A percentile compares a stretch with the other conserved stretches of the same genome.
Evolutionary conservation across 352 stramenopile genomes (phyloP).

Genomic region (Phytophthora chlamydospora): DNA sequence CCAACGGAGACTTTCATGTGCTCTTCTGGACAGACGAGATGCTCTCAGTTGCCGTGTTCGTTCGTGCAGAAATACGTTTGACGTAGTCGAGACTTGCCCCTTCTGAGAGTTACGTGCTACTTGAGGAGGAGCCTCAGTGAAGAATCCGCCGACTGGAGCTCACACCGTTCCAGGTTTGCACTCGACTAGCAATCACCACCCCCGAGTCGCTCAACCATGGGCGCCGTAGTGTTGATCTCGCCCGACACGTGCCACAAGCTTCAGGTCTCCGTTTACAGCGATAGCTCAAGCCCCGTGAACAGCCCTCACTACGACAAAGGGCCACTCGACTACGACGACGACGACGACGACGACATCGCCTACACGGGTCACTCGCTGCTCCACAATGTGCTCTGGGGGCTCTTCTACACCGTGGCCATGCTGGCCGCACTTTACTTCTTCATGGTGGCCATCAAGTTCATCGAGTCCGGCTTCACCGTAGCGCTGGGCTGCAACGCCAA

Average conservation of each 20-base stretch:
- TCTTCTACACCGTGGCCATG: conserved; percentile 37
- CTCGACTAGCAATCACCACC: conserved; percentile 1
- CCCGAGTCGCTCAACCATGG: background rate
- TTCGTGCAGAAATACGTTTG: conserved; percentile 1
- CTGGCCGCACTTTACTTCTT: conserved; percentile 78
- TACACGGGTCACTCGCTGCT: conserved; percentile 11
- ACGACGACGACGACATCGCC: conserved; percentile 13
- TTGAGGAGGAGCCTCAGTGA: conserved; percentile 9
- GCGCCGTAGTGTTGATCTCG: conserved; percentile 21
- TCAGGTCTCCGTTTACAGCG: conserved; percentile 44
- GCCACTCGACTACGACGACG: conserved; percentile 3
- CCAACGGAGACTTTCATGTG: conserved; percentile 5
- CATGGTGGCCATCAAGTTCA: conserved; percentile 74
- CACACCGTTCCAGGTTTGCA: conserved; percentile 15
- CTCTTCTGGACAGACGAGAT: conserved; percentile 9
- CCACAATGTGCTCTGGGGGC: conserved; percentile 30
- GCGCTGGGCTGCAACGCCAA: conserved; percentile 64
- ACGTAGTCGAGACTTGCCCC: background rate
- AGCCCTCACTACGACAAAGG: conserved; percentile 26
- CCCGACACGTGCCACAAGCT: conserved; percentile 31
- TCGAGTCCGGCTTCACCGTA: conserved; percentile 72
- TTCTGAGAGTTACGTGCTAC: background rate
- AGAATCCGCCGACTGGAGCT: conserved; percentile 8
- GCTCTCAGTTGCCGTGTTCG: background rate
- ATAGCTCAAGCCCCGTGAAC: conserved; percentile 27